Evolutionary conservation across 2,329 filamentous ascomycete species (phyloP), one percentile per base, ranked within the genome.

Genomic region (Beauveria asiatica): DNA sequence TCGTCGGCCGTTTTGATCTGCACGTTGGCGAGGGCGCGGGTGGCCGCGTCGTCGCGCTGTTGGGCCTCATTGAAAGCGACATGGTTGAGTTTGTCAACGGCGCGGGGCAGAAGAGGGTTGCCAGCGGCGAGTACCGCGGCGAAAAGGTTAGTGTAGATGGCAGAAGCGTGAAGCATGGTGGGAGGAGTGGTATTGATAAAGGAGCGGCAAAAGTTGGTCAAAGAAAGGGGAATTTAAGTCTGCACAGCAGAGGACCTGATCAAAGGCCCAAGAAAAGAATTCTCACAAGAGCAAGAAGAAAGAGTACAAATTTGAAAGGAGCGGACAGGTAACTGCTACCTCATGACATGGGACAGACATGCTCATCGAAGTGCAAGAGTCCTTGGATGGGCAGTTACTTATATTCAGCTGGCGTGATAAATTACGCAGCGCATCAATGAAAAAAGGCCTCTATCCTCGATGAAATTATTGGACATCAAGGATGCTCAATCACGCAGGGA

Each of bases 1-100:
- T 76, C 77, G 52, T 76, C 72, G 1, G 74, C 70, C 0, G 76
- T 77, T 67, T 72, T 73, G 69, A 80, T 78, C 54, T 74, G 71
- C n/a, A 77, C 69, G 52, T 75, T 68, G 27, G 76, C 74, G 54
- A 78, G 74, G 27, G 75, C 75, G 9, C 77, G 73, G 3, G 74
- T 78, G 51, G 77, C 77, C 8, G 71, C 72, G 58, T 70, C 65
- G 64, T 80, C 78, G 5, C 76, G 72, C 63, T 73, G 72, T 8
- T 80, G 78, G 3, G 77, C 76, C 64, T 80, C 74, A 5, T 73
- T 74, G 33, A 50, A 49, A 33, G 55, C 74, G 7, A 68, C 74
- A 41, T 75, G 67, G 63, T 81, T 69, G 27, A 81, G 74, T 2
- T 72, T 66, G 9, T 70, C 67, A 4, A 79, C 78, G 7, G 70